These are phyloP conservation scores for Fusarium agapanthi DNA, from an alignment of 2,329 filamentous ascomycete genomes.

Conservation along the genomic window DNA sequence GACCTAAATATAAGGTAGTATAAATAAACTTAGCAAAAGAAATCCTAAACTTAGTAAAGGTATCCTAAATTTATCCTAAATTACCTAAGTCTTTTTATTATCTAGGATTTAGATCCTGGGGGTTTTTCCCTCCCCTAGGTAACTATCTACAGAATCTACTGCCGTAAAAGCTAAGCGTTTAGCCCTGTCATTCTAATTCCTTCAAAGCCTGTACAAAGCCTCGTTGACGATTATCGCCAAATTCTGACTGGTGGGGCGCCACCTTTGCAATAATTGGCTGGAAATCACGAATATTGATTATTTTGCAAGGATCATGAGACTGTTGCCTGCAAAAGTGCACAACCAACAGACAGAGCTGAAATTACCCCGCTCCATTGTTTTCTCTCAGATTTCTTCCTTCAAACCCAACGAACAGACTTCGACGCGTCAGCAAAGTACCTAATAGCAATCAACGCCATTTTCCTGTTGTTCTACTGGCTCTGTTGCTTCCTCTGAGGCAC, in stretches of 20 bases:
- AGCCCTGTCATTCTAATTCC: no score
- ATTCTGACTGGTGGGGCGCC: no score
- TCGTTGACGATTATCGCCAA: not conserved
- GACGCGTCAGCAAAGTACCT: fast-evolving
- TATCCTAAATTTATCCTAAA: no score
- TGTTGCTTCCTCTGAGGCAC: no score
- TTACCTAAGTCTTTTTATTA: no score
- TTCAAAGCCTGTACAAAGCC: not conserved
- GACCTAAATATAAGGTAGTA: fast-evolving
- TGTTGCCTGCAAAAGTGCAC: not conserved
- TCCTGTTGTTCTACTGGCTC: fast-evolving
- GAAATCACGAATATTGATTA: not conserved
- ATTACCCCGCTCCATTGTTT: not conserved
- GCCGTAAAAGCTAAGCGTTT: no score
- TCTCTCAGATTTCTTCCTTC: no score
- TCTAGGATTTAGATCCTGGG: no score
- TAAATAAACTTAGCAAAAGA: fast-evolving
- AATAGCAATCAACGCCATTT: fast-evolving
- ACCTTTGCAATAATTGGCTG: not conserved
- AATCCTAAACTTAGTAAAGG: no score
- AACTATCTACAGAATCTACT: not conserved
- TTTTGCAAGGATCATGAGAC: not conserved
- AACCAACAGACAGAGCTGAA: not conserved
- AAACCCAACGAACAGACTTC: no score
- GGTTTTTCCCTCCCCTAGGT: no score